These are phyloP conservation scores for Debaryomycetaceae sp. DNA, from an alignment of 1,139 yeast species.

Conservation along the genomic window DNA sequence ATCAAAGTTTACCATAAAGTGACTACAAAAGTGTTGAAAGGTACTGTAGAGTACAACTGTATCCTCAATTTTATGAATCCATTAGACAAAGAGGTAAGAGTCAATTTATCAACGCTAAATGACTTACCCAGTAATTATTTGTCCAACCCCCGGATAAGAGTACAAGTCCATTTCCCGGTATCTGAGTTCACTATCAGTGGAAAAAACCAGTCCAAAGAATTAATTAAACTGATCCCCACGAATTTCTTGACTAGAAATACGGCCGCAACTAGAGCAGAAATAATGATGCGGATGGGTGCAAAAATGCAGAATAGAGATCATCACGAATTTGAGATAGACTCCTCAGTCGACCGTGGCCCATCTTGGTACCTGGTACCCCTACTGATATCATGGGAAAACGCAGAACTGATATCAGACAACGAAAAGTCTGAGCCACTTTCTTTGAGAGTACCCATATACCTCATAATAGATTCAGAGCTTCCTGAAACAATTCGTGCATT, in stretches of 20 bases:
- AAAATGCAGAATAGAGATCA: conserved; percentile 7
- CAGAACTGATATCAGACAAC: neutral
- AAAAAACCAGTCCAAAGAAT: conserved; percentile 7
- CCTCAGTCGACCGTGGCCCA: conserved; percentile 21
- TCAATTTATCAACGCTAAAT: conserved; percentile 15
- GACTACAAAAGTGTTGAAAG: conserved; percentile 8
- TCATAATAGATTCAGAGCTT: conserved; percentile 20
- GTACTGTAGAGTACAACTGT: conserved; percentile 15
- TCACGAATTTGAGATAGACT: conserved; percentile 7
- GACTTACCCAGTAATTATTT: conserved; percentile 7
- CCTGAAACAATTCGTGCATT: conserved; percentile 20
- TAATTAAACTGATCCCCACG: conserved; percentile 30
- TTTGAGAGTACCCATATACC: conserved; percentile 27
- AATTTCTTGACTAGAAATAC: conserved; percentile 28
- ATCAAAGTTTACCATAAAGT: conserved; percentile 10
- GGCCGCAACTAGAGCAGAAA: conserved; percentile 28
- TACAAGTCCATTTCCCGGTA: conserved; percentile 23
- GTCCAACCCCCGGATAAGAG: conserved; percentile 6
- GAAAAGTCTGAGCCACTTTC: neutral
- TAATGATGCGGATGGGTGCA: conserved; percentile 25
- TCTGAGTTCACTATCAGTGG: conserved; percentile 15
- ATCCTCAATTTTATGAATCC: conserved; percentile 33
- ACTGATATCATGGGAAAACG: conserved; percentile 7
- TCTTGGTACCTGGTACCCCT: conserved; percentile 39
- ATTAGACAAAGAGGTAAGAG: conserved; percentile 10